Evolutionary conservation across 257 asterid species (phyloP), one percentile per base, ranked within the genome.

Genomic region (Dorcoceras hygrometricum): DNA sequence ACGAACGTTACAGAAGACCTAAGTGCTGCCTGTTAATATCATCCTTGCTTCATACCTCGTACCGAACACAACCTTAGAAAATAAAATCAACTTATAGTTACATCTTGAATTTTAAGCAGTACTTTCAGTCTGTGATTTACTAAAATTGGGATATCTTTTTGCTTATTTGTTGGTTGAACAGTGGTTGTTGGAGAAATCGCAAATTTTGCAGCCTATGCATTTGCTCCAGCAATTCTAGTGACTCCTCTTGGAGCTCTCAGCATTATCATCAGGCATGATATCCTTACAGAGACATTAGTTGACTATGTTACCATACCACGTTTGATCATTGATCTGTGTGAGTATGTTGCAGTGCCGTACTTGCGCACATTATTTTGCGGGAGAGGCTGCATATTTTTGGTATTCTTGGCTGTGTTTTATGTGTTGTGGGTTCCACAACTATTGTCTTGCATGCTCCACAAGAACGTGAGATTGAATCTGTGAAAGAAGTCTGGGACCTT

Each of bases 241-340:
- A 90, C 99, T 34, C 99, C 99, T 78, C 99, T 88, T 72, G 99
- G 99, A 57, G 99, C 99, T 20, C 94, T 93, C 66, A 93, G 99
- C 86, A 93, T 93, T 66, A 93, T 93, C 71, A 93, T 93, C 87
- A 93, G 99, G 99, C 83, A 89, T 69, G 88, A 46, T 60, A 55
- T 28, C 34, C 32, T 62, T 32, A 68, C 64, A 54, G 53, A 32
- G 61, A 62, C 73, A 54, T 68, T 64, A 43, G 43, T 80, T 70
- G 55, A 23, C 68, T 73, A 16, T 56, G 9, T 7, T 68, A 53
- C 57, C 36, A 22, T 72, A 5, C 72, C 65, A 69, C 59, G 60
- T 57, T 76, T 57, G 66, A 27, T 56, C 75, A 66, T 81, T 93
- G 76, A 83, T 67, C 31, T 39, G 57, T 68, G 43, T 50, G 71